A percentile compares a stretch with the other conserved stretches of the same genome.
Evolutionary conservation across 805 yeast genomes (phyloP).

Genomic region (Kuraishia cidri): DNA sequence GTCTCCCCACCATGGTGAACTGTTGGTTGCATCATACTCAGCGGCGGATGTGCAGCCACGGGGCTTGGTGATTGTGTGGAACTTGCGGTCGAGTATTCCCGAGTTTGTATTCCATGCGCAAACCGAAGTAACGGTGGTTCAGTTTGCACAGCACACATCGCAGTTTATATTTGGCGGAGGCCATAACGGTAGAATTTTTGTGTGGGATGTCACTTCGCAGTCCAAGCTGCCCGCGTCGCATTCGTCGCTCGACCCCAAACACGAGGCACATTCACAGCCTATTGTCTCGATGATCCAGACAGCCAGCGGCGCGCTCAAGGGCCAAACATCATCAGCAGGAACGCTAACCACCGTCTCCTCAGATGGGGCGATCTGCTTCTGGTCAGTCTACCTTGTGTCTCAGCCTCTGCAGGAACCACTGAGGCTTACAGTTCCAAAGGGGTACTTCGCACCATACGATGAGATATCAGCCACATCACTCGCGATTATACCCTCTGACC

Average conservation of each 20-base stretch:
- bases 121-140: conserved; percentile 26
- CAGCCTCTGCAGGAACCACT: conserved; percentile 4
- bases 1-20: conserved; percentile 18
- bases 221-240: conserved; percentile 15
- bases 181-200: conserved; percentile 36
- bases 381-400: conserved; percentile 3
- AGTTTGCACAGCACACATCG: conserved; percentile 28
- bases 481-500: conserved; percentile 15
- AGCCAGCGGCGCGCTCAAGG: not conserved
- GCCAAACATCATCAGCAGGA: not conserved
- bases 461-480: conserved; percentile 19
- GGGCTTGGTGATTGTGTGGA: conserved; percentile 18
- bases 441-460: conserved; percentile 10
- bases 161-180: conserved; percentile 39
- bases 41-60: not conserved
- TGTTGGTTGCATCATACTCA: conserved; percentile 15
- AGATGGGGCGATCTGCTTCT: conserved; percentile 2
- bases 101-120: conserved; percentile 31
- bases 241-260: conserved; percentile 3
- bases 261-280: conserved; percentile 2
- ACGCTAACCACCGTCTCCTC: conserved; percentile 1
- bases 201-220: conserved; percentile 34
- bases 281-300: conserved; percentile 5
- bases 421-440: conserved; percentile 7
- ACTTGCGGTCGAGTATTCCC: conserved; percentile 10